A percentile compares a stretch with the other conserved stretches of the same genome.
Evolutionary conservation across 345 rosid species (phyloP).

Genomic region (Eucalyptus tenuipes): DNA sequence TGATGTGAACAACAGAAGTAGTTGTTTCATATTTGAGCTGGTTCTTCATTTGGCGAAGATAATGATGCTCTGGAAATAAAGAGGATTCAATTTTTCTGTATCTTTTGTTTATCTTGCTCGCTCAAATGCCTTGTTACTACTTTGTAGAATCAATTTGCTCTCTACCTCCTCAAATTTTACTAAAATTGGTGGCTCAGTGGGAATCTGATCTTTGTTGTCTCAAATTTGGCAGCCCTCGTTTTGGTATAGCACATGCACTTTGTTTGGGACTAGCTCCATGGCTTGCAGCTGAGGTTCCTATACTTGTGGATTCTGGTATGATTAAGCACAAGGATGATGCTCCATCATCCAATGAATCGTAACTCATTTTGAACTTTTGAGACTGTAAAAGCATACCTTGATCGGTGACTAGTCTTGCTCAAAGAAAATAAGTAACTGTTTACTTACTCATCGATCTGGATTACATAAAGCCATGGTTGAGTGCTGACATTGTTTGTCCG

Average conservation of each 20-base stretch:
- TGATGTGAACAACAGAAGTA: neutral
- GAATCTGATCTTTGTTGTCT: neutral
- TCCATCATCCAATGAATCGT: constrained; percentile 42
- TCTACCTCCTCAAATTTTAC: neutral
- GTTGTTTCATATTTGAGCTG: neutral
- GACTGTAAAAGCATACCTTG: neutral
- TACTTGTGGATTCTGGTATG: constrained; percentile 94
- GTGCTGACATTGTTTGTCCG: neutral
- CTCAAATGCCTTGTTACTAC: neutral
- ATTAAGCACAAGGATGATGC: constrained; percentile 96
- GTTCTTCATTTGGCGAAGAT: neutral
- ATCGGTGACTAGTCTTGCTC: neutral
- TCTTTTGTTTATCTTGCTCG: neutral
- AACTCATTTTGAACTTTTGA: neutral
- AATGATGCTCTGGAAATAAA: neutral
- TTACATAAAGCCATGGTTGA: neutral
- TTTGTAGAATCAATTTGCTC: neutral
- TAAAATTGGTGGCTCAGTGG: neutral
- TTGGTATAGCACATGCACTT: constrained; percentile 94
- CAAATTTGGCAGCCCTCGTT: constrained; percentile 59
- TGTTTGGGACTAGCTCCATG: constrained; percentile 99
- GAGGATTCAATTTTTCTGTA: neutral
- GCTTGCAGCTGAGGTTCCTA: constrained; percentile 97
- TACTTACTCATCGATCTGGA: neutral
- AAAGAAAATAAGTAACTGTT: neutral